These are phyloP conservation scores for Oryza punctata DNA, from an alignment of 176 grass and related monocot genomes.

Conservation along the genomic window DNA sequence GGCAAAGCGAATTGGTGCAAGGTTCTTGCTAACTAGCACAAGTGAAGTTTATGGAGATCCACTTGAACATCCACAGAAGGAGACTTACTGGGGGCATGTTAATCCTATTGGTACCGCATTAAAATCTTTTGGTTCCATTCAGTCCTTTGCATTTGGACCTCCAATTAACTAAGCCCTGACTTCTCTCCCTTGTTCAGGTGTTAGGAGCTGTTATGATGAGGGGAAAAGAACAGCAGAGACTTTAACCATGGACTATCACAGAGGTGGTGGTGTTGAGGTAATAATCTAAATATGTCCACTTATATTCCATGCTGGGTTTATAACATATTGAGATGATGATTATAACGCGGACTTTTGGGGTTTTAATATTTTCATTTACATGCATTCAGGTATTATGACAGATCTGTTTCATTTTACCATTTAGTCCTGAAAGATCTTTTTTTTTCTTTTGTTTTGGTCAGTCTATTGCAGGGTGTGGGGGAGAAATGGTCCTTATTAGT, in stretches of 20 bases:
- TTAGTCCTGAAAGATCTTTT: neutral
- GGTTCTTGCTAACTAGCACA: constrained; percentile 90
- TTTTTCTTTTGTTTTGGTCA: neutral
- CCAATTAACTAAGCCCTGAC: neutral
- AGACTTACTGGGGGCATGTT: constrained; percentile 94
- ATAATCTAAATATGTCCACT: constrained; percentile 7
- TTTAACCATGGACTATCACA: constrained; percentile 87
- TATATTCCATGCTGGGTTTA: neutral
- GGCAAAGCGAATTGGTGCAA: constrained; percentile 86
- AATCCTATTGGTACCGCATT: constrained; percentile 79
- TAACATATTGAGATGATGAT: neutral
- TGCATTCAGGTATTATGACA: neutral
- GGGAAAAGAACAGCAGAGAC: constrained; percentile 84
- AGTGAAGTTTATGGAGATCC: constrained; percentile 97
- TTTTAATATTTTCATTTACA: neutral
- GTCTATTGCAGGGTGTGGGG: constrained; percentile 22
- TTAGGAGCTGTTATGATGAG: constrained; percentile 89
- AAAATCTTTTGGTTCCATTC: constrained; percentile 4
- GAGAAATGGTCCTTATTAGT: neutral
- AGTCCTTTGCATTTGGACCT: neutral
- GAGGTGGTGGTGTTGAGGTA: constrained; percentile 76
- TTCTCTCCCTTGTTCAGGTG: constrained; percentile 42
- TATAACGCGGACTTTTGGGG: neutral
- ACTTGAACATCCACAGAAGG: constrained; percentile 92
- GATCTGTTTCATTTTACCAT: neutral